Evolutionary conservation across 1,284 basidiomycete species (phyloP).

Genomic region (Volvariella surrecta): DNA sequence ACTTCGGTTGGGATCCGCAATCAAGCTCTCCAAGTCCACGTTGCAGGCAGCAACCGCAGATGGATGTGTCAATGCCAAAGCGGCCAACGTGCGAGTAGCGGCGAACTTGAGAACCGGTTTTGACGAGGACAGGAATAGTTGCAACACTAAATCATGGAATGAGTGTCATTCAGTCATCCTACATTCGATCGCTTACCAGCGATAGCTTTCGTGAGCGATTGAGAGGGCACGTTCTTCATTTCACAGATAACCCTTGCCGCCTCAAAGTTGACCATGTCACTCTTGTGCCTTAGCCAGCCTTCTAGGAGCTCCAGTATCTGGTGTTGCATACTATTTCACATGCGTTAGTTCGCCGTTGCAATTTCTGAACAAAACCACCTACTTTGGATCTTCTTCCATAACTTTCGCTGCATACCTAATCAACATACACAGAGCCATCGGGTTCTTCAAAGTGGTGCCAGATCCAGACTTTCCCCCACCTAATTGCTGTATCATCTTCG

Average conservation of each 20-base stretch:
- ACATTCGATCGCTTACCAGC: conserved; percentile 52
- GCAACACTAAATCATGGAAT: conserved; percentile 54
- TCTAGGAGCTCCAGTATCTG: conserved; percentile 95
- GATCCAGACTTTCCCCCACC: conserved; percentile 83
- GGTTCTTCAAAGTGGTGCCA: conserved; percentile 82
- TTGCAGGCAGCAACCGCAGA: conserved; percentile 89
- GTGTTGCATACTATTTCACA: conserved; percentile 61
- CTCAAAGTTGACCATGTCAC: conserved; percentile 99
- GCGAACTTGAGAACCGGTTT: conserved; percentile 96
- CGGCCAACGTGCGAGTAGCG: conserved; percentile 91
- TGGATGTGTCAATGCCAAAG: conserved; percentile 80
- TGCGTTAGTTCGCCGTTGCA: not conserved
- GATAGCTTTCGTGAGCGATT: conserved; percentile 83
- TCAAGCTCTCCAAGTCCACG: conserved; percentile 95
- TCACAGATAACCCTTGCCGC: conserved; percentile 97
- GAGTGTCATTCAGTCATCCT: not conserved
- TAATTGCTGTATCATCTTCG: conserved; percentile 98
- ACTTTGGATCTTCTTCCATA: conserved; percentile 98
- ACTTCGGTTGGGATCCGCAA: conserved; percentile 93
- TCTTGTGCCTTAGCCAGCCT: conserved; percentile 95
- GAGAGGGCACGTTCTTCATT: conserved; percentile 75
- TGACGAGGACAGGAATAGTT: conserved; percentile 89
- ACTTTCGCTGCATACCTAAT: conserved; percentile 97
- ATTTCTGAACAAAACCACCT: conserved; percentile 22
- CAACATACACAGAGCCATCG: conserved; percentile 99